Conservation (phyloP, 2,329 filamentous ascomycete genomes). For the Penicillium sp. region DNA sequence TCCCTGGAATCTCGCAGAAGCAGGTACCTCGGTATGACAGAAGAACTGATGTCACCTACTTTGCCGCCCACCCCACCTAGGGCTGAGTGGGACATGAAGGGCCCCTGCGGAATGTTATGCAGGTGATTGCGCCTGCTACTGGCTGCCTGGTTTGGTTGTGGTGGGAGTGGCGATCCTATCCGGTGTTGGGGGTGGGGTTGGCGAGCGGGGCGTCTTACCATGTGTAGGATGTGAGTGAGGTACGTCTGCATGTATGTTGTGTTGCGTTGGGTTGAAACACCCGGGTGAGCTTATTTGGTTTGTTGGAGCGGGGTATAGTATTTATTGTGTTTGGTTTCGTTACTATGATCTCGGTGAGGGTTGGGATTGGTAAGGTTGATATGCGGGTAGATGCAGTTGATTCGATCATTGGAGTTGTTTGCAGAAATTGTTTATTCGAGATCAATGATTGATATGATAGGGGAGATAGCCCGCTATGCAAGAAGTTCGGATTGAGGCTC, state of each 20-base stretch:
- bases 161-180: slow-evolving; percentile 6
- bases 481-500: no score
- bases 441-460: no score
- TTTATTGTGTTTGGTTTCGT: no score
- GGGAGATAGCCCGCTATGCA: no score
- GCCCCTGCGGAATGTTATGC: slow-evolving; percentile 7
- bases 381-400: no score
- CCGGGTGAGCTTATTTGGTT: no score
- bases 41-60: slow-evolving; percentile 11
- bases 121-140: slow-evolving; percentile 11
- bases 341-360: no score
- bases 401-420: no score
- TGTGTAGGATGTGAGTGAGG: neutral
- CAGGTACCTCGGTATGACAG: slow-evolving; percentile 10
- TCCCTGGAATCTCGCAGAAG: slow-evolving; percentile 7
- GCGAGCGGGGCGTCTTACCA: neutral
- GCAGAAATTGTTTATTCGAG: no score
- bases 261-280: neutral
- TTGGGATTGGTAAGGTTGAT: no score
- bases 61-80: neutral
- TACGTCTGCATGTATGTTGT: neutral
- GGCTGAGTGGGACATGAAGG: neutral
- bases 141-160: slow-evolving; percentile 3
- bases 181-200: neutral
- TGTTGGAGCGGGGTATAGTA: neutral